Evolutionary conservation across 2,329 filamentous ascomycete genomes (phyloP).

Genomic region (Fusarium domesticum): DNA sequence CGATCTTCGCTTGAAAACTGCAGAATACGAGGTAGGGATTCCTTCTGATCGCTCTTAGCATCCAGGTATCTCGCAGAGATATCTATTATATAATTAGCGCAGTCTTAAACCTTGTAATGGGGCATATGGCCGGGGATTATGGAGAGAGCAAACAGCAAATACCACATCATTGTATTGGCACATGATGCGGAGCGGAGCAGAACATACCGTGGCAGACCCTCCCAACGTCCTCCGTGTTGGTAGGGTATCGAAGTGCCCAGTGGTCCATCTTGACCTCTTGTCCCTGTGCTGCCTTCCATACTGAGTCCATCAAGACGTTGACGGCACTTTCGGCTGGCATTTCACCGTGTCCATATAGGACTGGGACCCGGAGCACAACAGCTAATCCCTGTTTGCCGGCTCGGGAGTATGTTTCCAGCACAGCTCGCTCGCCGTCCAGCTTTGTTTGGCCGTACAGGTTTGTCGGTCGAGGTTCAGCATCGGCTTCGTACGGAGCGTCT

Average conservation of each 20-base stretch:
- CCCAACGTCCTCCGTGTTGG: slow-evolving; percentile 83
- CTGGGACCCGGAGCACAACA: slow-evolving; percentile 74
- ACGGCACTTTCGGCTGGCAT: slow-evolving; percentile 73
- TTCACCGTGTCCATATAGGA: slow-evolving; percentile 77
- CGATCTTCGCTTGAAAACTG: slow-evolving; percentile 86
- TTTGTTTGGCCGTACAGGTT: slow-evolving; percentile 71
- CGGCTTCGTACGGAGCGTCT: slow-evolving; percentile 77
- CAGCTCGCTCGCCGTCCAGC: slow-evolving; percentile 59
- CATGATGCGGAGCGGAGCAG: slow-evolving; percentile 11
- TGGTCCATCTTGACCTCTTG: slow-evolving; percentile 75
- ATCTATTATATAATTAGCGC: slow-evolving; percentile 45
- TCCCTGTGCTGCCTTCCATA: slow-evolving; percentile 65
- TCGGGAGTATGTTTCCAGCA: slow-evolving; percentile 58
- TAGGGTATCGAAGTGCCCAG: slow-evolving; percentile 81
- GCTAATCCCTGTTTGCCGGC: slow-evolving; percentile 53
- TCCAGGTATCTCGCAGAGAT: slow-evolving; percentile 66
- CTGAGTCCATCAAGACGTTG: slow-evolving; percentile 72
- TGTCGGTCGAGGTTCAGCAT: slow-evolving; percentile 63
- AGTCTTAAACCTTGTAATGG: too few relatives aligned
- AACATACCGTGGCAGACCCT: slow-evolving; percentile 66
- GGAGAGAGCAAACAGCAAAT: too few relatives aligned
- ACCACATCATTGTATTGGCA: too few relatives aligned
- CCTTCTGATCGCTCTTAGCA: slow-evolving; percentile 42
- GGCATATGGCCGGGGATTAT: too few relatives aligned
- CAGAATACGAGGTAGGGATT: slow-evolving; percentile 63